These are phyloP conservation scores for Hygrophoropsis aurantiaca DNA, from an alignment of 768 basidiomycete genomes.

Conservation along the genomic window DNA sequence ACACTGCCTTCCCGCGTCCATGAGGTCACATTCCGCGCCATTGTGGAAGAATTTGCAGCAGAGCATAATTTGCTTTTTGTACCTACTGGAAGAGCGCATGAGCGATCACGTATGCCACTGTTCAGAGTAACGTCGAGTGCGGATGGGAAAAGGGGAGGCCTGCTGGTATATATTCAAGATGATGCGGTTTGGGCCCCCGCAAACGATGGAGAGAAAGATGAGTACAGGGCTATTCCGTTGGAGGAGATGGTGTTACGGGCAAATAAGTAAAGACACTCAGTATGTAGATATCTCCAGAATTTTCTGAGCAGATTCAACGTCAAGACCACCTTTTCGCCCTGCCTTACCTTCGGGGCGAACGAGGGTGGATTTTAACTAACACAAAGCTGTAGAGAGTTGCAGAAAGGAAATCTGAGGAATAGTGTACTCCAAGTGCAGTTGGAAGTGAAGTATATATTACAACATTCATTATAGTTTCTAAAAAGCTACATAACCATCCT, in stretches of 20 bases:
- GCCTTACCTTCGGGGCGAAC: too few relatives aligned
- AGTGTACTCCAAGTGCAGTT: too few relatives aligned
- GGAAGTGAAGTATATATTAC: too few relatives aligned
- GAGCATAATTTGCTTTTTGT: conserved; percentile 87
- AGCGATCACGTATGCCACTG: conserved; percentile 83
- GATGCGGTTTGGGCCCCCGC: conserved; percentile 91
- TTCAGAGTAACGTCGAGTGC: conserved; percentile 77
- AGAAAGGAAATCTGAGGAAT: too few relatives aligned
- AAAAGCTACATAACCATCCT: too few relatives aligned
- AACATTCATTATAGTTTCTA: too few relatives aligned
- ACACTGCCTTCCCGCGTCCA: conserved; percentile 51
- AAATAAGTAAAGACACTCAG: too few relatives aligned
- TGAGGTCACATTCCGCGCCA: conserved; percentile 89
- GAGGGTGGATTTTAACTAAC: too few relatives aligned
- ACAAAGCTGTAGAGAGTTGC: too few relatives aligned
- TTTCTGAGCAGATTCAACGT: too few relatives aligned
- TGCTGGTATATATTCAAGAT: conserved; percentile 87
- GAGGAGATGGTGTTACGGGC: conserved; percentile 86
- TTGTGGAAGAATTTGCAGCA: conserved; percentile 89
- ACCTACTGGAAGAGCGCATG: conserved; percentile 83
- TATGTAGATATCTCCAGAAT: too few relatives aligned
- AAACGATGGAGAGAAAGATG: conserved; percentile 56
- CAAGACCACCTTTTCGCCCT: too few relatives aligned
- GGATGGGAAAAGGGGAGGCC: conserved; percentile 76
- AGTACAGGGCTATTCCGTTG: conserved; percentile 75